These are phyloP conservation scores for Aspergillus conjunctus DNA, from an alignment of 495 filamentous ascomycete genomes.

Conservation along the genomic window DNA sequence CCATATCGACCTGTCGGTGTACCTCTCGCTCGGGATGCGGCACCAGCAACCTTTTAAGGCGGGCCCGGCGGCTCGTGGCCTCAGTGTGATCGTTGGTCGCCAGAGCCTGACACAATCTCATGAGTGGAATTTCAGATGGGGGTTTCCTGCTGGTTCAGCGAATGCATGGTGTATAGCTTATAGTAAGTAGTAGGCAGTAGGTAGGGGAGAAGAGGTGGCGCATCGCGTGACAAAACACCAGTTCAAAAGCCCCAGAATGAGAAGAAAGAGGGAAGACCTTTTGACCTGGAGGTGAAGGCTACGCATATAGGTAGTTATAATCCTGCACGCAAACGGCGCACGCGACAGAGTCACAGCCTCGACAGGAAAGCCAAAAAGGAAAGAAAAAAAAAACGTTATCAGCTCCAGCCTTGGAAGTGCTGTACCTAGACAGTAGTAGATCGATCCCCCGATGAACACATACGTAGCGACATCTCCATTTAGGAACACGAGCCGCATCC, in stretches of 20 bases:
- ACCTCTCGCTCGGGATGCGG: slow-evolving; percentile 20
- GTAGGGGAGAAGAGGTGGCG: neutral
- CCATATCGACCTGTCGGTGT: slow-evolving; percentile 28
- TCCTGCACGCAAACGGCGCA: slow-evolving; percentile 47
- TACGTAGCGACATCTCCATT: neutral
- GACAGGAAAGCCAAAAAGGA: no score
- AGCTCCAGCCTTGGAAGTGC: neutral
- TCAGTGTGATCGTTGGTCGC: slow-evolving; percentile 10
- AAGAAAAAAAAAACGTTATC: no score
- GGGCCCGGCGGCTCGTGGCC: slow-evolving; percentile 14
- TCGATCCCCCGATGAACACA: neutral
- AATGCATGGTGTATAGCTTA: slow-evolving; percentile 25
- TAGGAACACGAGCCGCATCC: neutral
- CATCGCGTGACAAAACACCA: slow-evolving; percentile 23
- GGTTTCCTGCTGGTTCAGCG: slow-evolving; percentile 12
- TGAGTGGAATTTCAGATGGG: slow-evolving; percentile 17
- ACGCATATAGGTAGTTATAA: slow-evolving; percentile 18
- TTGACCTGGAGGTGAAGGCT: slow-evolving; percentile 37
- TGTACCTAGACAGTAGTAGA: no score
- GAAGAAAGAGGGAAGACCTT: slow-evolving; percentile 27
- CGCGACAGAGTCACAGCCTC: slow-evolving; percentile 40
- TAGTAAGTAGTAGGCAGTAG: neutral
- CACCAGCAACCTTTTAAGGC: slow-evolving; percentile 17
- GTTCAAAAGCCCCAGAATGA: slow-evolving; percentile 10
- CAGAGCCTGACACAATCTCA: slow-evolving; percentile 20